A percentile compares a stretch with the other conserved stretches of the same genome.
Evolutionary conservation across 2,329 filamentous ascomycete genomes (phyloP).

Genomic region (Phyllosticta citriasiana): DNA sequence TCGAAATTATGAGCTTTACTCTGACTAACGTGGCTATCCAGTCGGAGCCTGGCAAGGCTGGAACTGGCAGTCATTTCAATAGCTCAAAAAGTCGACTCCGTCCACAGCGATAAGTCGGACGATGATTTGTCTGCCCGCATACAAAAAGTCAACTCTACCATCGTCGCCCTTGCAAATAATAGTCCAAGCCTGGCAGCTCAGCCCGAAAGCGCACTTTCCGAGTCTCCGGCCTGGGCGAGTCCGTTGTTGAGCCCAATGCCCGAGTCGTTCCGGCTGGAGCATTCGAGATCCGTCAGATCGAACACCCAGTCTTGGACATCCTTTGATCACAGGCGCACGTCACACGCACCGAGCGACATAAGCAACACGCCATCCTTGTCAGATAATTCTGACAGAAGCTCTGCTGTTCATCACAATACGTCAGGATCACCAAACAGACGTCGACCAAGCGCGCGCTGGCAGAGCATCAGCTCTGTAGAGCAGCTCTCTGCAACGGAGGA

Average conservation of each 20-base stretch:
- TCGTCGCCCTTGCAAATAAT: constrained; percentile 17
- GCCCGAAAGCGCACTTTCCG: constrained; percentile 3
- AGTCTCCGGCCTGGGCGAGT: constrained; percentile 1
- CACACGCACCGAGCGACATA: not conserved
- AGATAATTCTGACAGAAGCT: constrained; percentile 6
- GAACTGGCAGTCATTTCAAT: constrained; percentile 22
- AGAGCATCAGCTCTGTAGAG: not conserved
- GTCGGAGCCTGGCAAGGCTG: constrained; percentile 13
- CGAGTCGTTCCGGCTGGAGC: constrained; percentile 3
- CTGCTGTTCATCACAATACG: not conserved
- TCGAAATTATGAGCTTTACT: not conserved
- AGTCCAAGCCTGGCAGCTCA: constrained; percentile 10
- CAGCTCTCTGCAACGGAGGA: not conserved
- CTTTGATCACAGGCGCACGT: not conserved
- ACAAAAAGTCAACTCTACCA: constrained; percentile 22
- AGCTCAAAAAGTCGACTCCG: constrained; percentile 23
- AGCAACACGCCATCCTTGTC: constrained; percentile 3
- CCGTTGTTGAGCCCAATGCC: constrained; percentile 3
- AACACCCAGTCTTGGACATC: not conserved
- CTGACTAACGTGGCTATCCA: not conserved
- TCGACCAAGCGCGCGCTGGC: not conserved
- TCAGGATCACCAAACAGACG: not conserved
- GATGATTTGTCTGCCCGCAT: constrained; percentile 19
- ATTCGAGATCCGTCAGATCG: not conserved
- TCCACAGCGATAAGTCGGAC: constrained; percentile 16